Conservation (phyloP, 2,329 filamentous ascomycete species). For the Ophiosphaerella narmari region DNA sequence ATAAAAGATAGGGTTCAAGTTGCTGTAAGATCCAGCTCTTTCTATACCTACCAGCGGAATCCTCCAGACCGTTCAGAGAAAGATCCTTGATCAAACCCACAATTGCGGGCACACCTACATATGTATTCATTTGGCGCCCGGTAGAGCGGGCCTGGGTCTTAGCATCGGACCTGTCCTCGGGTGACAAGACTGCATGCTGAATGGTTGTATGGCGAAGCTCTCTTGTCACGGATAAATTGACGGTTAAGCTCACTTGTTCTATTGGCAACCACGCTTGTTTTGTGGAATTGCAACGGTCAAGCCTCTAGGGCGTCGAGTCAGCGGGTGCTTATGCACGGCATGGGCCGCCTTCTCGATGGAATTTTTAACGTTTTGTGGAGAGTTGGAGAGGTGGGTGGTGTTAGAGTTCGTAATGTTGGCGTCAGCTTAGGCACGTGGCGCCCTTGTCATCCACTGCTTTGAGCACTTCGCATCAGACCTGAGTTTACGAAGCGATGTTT, state of each 20-base stretch:
- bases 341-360: background rate
- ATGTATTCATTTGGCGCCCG: slow-evolving; percentile 1
- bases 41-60: background rate
- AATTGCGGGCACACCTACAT: slow-evolving; percentile 6
- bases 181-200: slow-evolving; percentile 7
- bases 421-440: background rate
- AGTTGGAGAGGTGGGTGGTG: background rate
- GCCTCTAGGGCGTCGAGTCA: background rate
- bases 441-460: background rate
- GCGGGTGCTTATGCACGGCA: background rate
- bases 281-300: slow-evolving; percentile 4
- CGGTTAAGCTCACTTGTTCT: slow-evolving; percentile 17
- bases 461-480: background rate
- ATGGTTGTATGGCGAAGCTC: slow-evolving; percentile 12
- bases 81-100: background rate
- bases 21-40: slow-evolving; percentile 4
- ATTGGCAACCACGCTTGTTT: slow-evolving; percentile 3
- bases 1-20: background rate
- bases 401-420: background rate
- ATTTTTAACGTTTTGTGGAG: background rate
- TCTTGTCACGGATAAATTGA: slow-evolving; percentile 22
- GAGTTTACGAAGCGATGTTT: background rate
- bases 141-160: slow-evolving; percentile 5
- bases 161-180: slow-evolving; percentile 13
- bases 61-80: slow-evolving; percentile 1